Evolutionary conservation across 352 stramenopile species (phyloP), one percentile per base, ranked within the genome.

Genomic region (Achlya hypogyna): DNA sequence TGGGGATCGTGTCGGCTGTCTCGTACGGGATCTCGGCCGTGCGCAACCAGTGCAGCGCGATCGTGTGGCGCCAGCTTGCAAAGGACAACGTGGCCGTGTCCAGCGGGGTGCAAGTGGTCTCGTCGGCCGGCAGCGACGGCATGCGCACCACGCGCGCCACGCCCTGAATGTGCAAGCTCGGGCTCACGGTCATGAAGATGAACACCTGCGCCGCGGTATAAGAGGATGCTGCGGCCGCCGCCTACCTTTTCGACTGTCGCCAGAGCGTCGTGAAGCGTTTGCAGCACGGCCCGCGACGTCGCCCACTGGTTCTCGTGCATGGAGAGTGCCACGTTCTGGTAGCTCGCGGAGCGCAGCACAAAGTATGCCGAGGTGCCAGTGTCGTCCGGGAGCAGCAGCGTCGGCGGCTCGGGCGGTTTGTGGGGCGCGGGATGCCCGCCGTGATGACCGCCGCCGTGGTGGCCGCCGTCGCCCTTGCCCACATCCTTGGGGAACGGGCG

Each of bases 11-110:
- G 25, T 67, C 60, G 20, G 60, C 60, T 10, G 56, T 60, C n/a
- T 91, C 81, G 81, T 84, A 95, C 8, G 86, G 86, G 72, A 84
- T 93, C 58, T 95, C 85, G 47, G 84, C 93, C 20, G 91, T 90
- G n/a, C 82, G 81, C 29, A 95, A 73, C 86, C 86, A 95, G 35
- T 94, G 83, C 52, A 95, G 70, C 27, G 72, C 69, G 71, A 95
- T 93, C 0, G 74, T 73, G 1, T 81, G 81, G 2, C 72, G 63
- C 86, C 86, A 95, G 47, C 65, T 72, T 35, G 88, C 71, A 43
- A 89, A 92, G 29, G 86, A 84, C 8, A 95, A 74, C 14, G 78
- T 75, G 0, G 28, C 69, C 0, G 67, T 35, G 1, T 79, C 49
- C 2, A 56, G 31, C 31, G 49, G 49, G 10, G 49, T 56, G 63